Conservation (phyloP, 2,329 filamentous ascomycete genomes). For the Aspergillus fijiensis region DNA sequence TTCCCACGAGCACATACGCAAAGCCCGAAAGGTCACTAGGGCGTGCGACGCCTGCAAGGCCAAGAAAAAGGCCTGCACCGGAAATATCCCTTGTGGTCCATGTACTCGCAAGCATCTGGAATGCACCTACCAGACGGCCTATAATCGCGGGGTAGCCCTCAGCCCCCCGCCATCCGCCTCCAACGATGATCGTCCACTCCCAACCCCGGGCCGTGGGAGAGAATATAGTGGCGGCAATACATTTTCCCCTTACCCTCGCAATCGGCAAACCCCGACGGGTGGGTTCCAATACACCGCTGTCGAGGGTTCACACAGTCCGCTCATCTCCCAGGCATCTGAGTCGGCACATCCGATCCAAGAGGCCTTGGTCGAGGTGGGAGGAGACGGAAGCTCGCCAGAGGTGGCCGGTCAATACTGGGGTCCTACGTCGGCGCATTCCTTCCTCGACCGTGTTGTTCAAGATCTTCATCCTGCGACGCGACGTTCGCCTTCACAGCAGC, state of each 20-base stretch:
- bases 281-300: not conserved
- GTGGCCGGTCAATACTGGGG: conserved; percentile 24
- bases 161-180: conserved; percentile 19
- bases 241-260: not conserved
- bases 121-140: conserved; percentile 24
- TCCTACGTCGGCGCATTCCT: conserved; percentile 26
- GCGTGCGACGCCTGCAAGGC: conserved; percentile 26
- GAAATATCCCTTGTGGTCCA: conserved; percentile 23
- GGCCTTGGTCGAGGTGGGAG: not conserved
- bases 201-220: not conserved
- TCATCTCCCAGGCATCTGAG: not conserved
- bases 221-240: no score
- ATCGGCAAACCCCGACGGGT: not conserved
- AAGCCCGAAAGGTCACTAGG: conserved; percentile 26
- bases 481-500: no score
- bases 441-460: conserved; percentile 21
- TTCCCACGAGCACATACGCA: conserved; percentile 9
- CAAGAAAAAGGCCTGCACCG: conserved; percentile 27
- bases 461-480: conserved; percentile 14
- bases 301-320: not conserved
- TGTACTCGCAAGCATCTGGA: conserved; percentile 16
- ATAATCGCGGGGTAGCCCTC: conserved; percentile 23
- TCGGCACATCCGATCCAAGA: not conserved
- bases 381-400: conserved; percentile 8
- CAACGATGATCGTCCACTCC: not conserved